Base-by-base conservation (phyloP, 2,329 filamentous ascomycete genomes). In the Xylariomycetidae sp. region DNA sequence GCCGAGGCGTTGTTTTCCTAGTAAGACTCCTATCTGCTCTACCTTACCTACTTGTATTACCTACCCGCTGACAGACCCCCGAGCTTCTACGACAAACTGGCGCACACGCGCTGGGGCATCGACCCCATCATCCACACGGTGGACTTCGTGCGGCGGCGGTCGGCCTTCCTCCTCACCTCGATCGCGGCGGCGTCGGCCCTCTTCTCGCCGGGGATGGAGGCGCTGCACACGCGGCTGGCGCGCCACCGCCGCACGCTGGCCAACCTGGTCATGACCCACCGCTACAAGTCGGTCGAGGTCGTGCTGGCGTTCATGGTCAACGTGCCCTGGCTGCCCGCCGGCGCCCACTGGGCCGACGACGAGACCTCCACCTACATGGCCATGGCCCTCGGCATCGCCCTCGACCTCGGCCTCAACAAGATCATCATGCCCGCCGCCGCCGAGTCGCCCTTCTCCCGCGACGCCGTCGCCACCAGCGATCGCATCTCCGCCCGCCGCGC, bases 261-360 rank as follows among this genome's bases (percentile, higher is more conserved):
- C 0, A 71, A 77, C 17, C 67, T 72, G 18, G 70, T 85, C 26
- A 76, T 81, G 31, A 59, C 68, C 1, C 68, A 72, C 28, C 73
- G 79, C 2, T 72, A 77, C 47, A 72, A 79, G 35, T 86, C 82
- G 0, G 79, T 84, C 5, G 82, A 86, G 52, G 84, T 86, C 35
- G 76, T 86, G 0, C 61, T 86, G 1, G 82, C 78, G 0, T 85
- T 85, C 49, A 81, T 86, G 75, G 71, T 84, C 19, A 85, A 85
- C 40, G 72, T 86, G 6, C 82, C 82, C 0, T 86, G 82, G 82
- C 84, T 85, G 71, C 74, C 75, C 19, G 77, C 78, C 2, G 77
- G 78, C 2, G 62, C 72, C 38, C 76, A 82, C 47, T 79, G 76
- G 53, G 78, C 78, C 8, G 81, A 85, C 43, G 82, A 86, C 39